These are phyloP conservation scores for Aspergillus viridinutans DNA, from an alignment of 2,329 filamentous ascomycete species.

Conservation along the genomic window DNA sequence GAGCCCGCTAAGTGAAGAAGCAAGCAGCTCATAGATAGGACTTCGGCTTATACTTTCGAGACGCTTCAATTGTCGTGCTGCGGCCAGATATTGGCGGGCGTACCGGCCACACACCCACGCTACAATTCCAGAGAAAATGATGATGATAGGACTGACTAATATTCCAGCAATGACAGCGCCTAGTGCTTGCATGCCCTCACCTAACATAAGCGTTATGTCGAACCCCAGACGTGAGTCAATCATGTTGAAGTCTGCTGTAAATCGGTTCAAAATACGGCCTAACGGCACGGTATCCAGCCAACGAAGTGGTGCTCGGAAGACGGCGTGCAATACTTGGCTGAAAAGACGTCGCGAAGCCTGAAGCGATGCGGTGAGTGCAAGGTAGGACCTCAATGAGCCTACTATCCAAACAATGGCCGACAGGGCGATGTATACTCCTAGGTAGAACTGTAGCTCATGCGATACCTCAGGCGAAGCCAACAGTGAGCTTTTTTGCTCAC, in stretches of 20 bases:
- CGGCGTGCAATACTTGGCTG: conserved; percentile 59
- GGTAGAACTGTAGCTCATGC: not conserved
- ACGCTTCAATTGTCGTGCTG: conserved; percentile 67
- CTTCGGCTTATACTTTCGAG: conserved; percentile 71
- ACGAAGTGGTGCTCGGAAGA: conserved; percentile 65
- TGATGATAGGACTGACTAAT: conserved; percentile 54
- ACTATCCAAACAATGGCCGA: not conserved
- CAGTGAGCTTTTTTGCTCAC: not conserved
- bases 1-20: conserved; percentile 65
- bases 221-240: conserved; percentile 65
- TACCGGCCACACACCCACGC: conserved; percentile 50
- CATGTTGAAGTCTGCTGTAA: conserved; percentile 69
- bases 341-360: conserved; percentile 64
- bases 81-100: conserved; percentile 60
- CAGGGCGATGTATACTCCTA: not conserved
- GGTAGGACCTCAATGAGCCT: not conserved
- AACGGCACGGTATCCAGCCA: conserved; percentile 76
- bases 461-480: not conserved
- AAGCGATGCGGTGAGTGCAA: conserved; percentile 51
- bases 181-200: conserved; percentile 58
- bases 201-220: conserved; percentile 58
- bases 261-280: conserved; percentile 70
- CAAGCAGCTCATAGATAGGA: conserved; percentile 74
- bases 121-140: conserved; percentile 58
- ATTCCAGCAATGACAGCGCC: conserved; percentile 64